phyloP scores from a whole-genome alignment of 1,139 yeast species.

The Meyerozyma carpophila region DNA sequence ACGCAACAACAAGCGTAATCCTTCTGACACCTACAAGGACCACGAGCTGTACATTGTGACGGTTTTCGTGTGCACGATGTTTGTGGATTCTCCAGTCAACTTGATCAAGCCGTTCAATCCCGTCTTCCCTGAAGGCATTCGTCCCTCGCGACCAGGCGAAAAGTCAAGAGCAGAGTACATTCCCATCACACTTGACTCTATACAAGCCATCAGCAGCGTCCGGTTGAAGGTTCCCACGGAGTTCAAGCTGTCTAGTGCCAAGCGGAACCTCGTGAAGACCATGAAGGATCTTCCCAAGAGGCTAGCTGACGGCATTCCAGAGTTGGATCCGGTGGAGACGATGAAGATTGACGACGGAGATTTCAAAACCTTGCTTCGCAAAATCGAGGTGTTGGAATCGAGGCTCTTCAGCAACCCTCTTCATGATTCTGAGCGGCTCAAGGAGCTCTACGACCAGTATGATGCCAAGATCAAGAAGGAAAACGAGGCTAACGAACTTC shows the following conservation, averaged over 20 bases:
- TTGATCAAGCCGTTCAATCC: constrained; percentile 72
- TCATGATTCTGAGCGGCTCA: constrained; percentile 57
- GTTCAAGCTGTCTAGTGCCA: constrained; percentile 62
- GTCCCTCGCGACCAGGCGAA: constrained; percentile 75
- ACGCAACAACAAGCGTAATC: constrained; percentile 56
- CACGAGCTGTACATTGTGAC: constrained; percentile 87
- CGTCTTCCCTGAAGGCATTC: constrained; percentile 75
- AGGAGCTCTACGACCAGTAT: constrained; percentile 59
- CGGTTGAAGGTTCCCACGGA: constrained; percentile 82
- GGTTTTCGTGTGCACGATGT: constrained; percentile 78
- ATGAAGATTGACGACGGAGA: constrained; percentile 87
- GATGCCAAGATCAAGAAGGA: constrained; percentile 58
- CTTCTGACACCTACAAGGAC: constrained; percentile 52
- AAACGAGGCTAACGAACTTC: constrained; percentile 54
- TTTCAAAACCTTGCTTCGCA: constrained; percentile 63
- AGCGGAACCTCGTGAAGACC: constrained; percentile 70
- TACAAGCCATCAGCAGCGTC: constrained; percentile 70
- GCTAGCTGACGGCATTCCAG: constrained; percentile 85
- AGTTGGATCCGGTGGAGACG: constrained; percentile 82
- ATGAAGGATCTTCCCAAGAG: constrained; percentile 74
- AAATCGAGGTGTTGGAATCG: constrained; percentile 76
- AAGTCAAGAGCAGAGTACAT: constrained; percentile 70
- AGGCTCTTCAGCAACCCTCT: constrained; percentile 69
- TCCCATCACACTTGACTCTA: constrained; percentile 78
- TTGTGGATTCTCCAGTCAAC: constrained; percentile 68